Evolutionary conservation across 306 rosid genomes (phyloP), one percentile per base, ranked within the genome.

Genomic region (Pyrus betulifolia): DNA sequence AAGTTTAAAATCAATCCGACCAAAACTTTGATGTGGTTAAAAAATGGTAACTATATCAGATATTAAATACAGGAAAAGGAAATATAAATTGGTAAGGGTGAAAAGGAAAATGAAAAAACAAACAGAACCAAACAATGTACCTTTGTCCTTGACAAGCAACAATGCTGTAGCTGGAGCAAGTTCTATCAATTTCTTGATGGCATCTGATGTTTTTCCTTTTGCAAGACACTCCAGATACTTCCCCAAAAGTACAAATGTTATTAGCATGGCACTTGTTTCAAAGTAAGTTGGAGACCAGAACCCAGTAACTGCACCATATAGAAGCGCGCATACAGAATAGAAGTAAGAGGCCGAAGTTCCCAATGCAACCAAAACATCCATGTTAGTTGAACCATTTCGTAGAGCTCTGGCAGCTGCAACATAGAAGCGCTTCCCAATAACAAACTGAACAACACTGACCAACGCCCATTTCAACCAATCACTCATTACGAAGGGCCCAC

Each of bases 251-350:
- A 96, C 99, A 86, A 96, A 96, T 79, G 99, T 96, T 81, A 96
- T 96, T 74, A 96, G 93, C 99, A 96, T 96, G 75, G 97, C 91
- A 89, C 99, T 92, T 76, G 99, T 96, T 88, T 96, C 99, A 82
- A 96, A 96, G 84, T 96, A 92, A 6, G 90, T 92, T 19, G 98
- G 96, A 71, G 98, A 89, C 98, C 99, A 90, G 80, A 92, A 92
- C 75, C 97, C 99, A 81, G 97, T 91, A 60, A 89, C 44, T 64
- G 99, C 98, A 79, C 99, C 99, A 77, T 92, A 96, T 40, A 96
- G 86, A 83, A 96, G 99, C 38, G 99, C 99, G 72, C 87, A 86
- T 61, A 96, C 96, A 80, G 99, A 96, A 84, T 96, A 96, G 77
- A 87, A 80, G n/a, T 96, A 96, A 71, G 99, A 88, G 59, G 98